A percentile compares a stretch with the other conserved stretches of the same genome.
Conservation (phyloP, 148 eudicot species). For the Rhododendron henanense region DNA sequence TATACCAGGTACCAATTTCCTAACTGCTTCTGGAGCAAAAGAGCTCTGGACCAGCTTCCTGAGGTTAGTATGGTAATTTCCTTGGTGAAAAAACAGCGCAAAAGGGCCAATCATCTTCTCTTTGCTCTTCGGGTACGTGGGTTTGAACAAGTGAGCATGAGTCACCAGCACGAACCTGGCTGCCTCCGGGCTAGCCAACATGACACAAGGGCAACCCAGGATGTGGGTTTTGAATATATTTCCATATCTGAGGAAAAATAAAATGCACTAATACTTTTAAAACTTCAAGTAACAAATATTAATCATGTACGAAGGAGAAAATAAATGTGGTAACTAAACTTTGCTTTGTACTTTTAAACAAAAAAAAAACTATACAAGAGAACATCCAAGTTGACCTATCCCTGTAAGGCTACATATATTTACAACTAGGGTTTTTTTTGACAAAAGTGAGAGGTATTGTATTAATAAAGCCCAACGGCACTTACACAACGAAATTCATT, state of each 20-base stretch:
- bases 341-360: neutral
- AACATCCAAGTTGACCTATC: no score
- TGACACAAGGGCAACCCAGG: conserved; percentile 80
- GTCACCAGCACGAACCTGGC: conserved; percentile 60
- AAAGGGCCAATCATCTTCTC: conserved; percentile 66
- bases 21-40: conserved; percentile 30
- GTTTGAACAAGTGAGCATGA: conserved; percentile 73
- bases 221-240: conserved; percentile 84
- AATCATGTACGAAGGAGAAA: neutral
- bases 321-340: neutral
- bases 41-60: conserved; percentile 50
- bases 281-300: neutral
- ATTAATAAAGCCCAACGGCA: no score
- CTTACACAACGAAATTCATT: no score
- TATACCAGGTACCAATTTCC: conserved; percentile 29
- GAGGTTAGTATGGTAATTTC: conserved; percentile 49
- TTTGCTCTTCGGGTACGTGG: conserved; percentile 83
- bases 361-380: neutral
- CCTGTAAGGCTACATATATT: neutral
- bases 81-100: conserved; percentile 81
- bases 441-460: no score
- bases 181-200: conserved; percentile 78
- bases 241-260: conserved; percentile 52
- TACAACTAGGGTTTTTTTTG: no score
- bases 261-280: neutral